Base-by-base conservation (phyloP, 768 basidiomycete genomes). In the Kwoniella sp. region DNA sequence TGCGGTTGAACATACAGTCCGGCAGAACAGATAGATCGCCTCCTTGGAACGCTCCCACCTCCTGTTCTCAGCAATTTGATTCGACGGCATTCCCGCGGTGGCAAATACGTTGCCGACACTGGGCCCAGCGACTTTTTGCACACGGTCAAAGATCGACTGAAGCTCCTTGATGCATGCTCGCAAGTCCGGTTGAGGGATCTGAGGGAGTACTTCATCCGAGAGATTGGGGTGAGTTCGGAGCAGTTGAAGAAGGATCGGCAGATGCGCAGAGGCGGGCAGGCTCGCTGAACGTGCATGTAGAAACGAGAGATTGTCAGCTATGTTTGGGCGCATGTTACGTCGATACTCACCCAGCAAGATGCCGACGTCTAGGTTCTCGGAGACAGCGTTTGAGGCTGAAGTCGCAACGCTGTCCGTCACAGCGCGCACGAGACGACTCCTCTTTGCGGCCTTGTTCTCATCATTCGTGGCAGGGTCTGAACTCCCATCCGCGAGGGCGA, bases 301-400 rank as follows among this genome's bases (percentile, higher is more conserved):
- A 15, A 6, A 44, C 10, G 8, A 9, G 10, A 9, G 40, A 44
- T 44, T 19, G 17, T 9, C 40, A 19, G 40, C n/a, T n/a, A n/a
- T n/a, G n/a, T n/a, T 33, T 33, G 33, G 33, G 33, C 33, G 33
- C 7, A 6, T 33, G 7, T 33, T 33, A 6, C 33, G 6, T 13
- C 33, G 33, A 33, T 6, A 68, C 73, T 49, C 50, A 77, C 76
- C 71, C 1, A 77, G 67, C 55, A 77, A 51, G 13, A 77, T 55
- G 5, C 76, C 76, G 4, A 71, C 53, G 59, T 77, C 76, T 2
- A 72, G n/a, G 33, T 64, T 68, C 17, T 64, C 59, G 8, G 62
- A 57, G 29, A 30, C n/a, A 4, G 51, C 17, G 9, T 5, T 17
- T 8, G 40, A 44, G 3, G 40, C 17, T 44, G 40, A 44, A 3